Percentiles rank a stretch among this genome's conserved stretches.
Evolutionary conservation across 164 flowering plant genomes (phyloP).

Genomic region (Chimonanthus salicifolius): DNA sequence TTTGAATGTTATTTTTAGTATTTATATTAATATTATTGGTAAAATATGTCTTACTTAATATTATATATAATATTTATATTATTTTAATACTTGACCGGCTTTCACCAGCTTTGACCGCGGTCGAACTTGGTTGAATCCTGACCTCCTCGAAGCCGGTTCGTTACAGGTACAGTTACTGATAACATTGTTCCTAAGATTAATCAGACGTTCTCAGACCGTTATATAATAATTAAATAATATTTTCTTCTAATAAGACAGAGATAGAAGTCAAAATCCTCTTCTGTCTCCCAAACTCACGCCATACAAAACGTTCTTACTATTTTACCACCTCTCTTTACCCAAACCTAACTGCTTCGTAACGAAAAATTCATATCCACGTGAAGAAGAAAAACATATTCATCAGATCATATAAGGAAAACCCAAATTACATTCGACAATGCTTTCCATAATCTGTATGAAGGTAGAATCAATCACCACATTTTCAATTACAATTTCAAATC

Average conservation of each 20-base stretch:
- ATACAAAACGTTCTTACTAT: slow-evolving; percentile 21
- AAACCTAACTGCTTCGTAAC: neutral
- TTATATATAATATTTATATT: no score
- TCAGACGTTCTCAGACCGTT: no score
- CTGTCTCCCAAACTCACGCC: slow-evolving; percentile 24
- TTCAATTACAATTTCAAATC: neutral
- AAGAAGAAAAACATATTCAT: neutral
- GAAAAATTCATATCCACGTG: neutral
- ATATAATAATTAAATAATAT: no score
- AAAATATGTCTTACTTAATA: no score
- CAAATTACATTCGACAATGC: neutral
- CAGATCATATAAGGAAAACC: neutral
- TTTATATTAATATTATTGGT: no score
- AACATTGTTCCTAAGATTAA: no score
- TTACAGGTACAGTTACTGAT: no score
- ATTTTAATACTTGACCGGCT: no score
- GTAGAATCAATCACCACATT: neutral
- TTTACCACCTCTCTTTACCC: slow-evolving; percentile 8
- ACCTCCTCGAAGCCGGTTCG: no score
- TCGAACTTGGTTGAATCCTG: no score
- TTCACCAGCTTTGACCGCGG: no score
- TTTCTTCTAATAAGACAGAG: neutral
- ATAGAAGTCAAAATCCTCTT: slow-evolving; percentile 4
- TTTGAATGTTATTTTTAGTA: no score
- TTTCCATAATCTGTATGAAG: neutral